Conservation (phyloP, 2,329 filamentous ascomycete species). For the Apiospora sp. region DNA sequence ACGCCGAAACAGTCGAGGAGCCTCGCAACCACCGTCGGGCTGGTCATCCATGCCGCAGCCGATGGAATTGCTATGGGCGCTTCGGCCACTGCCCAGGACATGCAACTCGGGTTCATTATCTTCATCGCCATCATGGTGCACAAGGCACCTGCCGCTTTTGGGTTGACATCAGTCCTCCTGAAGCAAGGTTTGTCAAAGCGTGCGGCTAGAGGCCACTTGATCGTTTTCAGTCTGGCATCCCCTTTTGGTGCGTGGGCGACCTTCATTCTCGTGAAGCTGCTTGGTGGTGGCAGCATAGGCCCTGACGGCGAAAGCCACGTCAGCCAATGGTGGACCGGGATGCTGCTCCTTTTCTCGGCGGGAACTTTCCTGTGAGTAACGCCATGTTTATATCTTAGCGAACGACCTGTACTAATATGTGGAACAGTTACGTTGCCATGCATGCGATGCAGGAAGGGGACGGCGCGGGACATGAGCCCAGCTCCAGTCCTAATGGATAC, state of each 20-base stretch:
- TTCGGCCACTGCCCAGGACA: constrained; percentile 77
- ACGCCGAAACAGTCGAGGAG: constrained; percentile 67
- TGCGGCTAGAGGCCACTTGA: constrained; percentile 81
- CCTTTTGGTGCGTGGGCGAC: constrained; percentile 86
- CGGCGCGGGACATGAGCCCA: constrained; percentile 60
- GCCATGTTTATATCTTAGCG: constrained; percentile 18
- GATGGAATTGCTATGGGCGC: constrained; percentile 97
- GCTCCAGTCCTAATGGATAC: constrained; percentile 60
- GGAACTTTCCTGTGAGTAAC: constrained; percentile 88
- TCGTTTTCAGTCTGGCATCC: constrained; percentile 91
- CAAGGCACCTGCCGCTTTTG: constrained; percentile 95
- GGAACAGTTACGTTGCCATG: constrained; percentile 89
- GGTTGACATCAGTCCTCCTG: constrained; percentile 86
- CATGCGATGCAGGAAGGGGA: constrained; percentile 91
- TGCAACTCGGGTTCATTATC: constrained; percentile 85
- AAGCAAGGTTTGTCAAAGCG: constrained; percentile 92
- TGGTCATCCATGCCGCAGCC: constrained; percentile 95
- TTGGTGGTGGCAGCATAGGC: constrained; percentile 64
- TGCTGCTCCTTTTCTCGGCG: constrained; percentile 91
- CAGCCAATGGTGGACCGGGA: constrained; percentile 88
- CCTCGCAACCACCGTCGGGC: constrained; percentile 85
- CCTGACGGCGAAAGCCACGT: constrained; percentile 57
- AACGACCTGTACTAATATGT: constrained; percentile 33
- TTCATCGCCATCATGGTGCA: constrained; percentile 98
- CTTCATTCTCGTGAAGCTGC: constrained; percentile 78